Evolutionary conservation across 2,329 filamentous ascomycete species (phyloP), one percentile per base, ranked within the genome.

Genomic region (Malbranchea zuffiana): DNA sequence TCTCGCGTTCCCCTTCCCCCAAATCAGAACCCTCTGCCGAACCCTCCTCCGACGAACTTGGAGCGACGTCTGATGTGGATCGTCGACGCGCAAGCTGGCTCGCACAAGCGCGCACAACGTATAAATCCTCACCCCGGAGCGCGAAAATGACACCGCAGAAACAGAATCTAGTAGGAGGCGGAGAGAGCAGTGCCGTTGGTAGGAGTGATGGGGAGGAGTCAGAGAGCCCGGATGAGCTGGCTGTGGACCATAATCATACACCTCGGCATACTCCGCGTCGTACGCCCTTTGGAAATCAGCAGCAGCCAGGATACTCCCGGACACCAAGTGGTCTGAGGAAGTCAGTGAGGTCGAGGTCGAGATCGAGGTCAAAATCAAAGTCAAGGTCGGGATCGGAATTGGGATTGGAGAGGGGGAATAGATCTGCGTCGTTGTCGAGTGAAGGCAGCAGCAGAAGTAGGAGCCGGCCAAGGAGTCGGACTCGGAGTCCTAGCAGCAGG

Each of bases 171-270:
- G n/a, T n/a, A n/a, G n/a, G n/a, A n/a, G n/a, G n/a, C n/a, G n/a
- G n/a, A n/a, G n/a, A n/a, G n/a, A n/a, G n/a, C n/a, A n/a, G n/a
- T n/a, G n/a, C n/a, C n/a, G n/a, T n/a, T n/a, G n/a, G n/a, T n/a
- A n/a, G n/a, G n/a, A n/a, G n/a, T n/a, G n/a, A n/a, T n/a, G n/a
- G n/a, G n/a, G 54, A 50, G 35, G 53, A 50, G n/a, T 60, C 56
- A 3, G 60, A 56, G 6, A 61, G 48, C 21, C 63, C 71, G 5
- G 68, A 72, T 42, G 66, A 69, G 37, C 53, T 61, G 42, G 57
- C 53, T 20, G 55, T 47, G 42, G 60, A 64, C 46, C 48, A 59
- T 33, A 48, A 59, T 32, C 47, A 55, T 39, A 50, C 51, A 7
- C n/a, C n/a, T n/a, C n/a, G n/a, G n/a, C n/a, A n/a, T n/a, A n/a